Evolutionary conservation across 2,329 filamentous ascomycete species (phyloP).

Genomic region (Orbilia quercus): DNA sequence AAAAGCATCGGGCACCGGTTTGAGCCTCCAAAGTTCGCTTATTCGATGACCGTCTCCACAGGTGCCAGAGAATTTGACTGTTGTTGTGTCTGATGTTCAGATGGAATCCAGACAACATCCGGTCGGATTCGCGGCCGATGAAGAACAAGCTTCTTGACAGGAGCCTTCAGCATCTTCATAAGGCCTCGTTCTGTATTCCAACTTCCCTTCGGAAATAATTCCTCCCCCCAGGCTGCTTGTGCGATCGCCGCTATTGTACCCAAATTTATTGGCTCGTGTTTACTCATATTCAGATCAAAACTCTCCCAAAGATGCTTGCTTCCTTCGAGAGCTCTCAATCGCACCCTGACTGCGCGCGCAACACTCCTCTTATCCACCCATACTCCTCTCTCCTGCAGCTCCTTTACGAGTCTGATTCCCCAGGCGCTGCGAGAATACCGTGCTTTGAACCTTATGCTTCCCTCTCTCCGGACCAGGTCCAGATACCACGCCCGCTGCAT

Average conservation of each 20-base stretch:
- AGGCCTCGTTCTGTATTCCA: slow-evolving; percentile 45
- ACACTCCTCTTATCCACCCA: slow-evolving; percentile 57
- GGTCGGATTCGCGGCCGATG: slow-evolving; percentile 25
- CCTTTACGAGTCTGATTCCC: slow-evolving; percentile 57
- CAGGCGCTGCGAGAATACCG: slow-evolving; percentile 45
- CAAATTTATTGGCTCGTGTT: slow-evolving; percentile 46
- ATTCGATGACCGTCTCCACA: slow-evolving; percentile 1
- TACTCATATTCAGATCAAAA: slow-evolving; percentile 53
- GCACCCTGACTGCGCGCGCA: slow-evolving; percentile 57
- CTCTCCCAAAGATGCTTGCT: slow-evolving; percentile 44
- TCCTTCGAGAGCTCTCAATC: slow-evolving; percentile 55
- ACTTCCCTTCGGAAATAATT: slow-evolving; percentile 47
- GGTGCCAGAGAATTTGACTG: not conserved
- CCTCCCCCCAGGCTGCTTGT: slow-evolving; percentile 56
- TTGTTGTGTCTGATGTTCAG: slow-evolving; percentile 11
- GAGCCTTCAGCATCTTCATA: slow-evolving; percentile 36
- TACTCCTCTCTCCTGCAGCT: slow-evolving; percentile 54
- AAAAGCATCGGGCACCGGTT: too few species aligned
- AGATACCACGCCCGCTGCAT: slow-evolving; percentile 44
- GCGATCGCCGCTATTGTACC: slow-evolving; percentile 48
- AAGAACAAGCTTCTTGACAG: slow-evolving; percentile 36
- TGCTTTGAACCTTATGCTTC: slow-evolving; percentile 18
- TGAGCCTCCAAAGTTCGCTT: too few species aligned
- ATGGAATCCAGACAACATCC: slow-evolving; percentile 2
- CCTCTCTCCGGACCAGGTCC: slow-evolving; percentile 18